Base-by-base conservation (phyloP, 2,329 filamentous ascomycete genomes). In the Cordyceps farinosa region DNA sequence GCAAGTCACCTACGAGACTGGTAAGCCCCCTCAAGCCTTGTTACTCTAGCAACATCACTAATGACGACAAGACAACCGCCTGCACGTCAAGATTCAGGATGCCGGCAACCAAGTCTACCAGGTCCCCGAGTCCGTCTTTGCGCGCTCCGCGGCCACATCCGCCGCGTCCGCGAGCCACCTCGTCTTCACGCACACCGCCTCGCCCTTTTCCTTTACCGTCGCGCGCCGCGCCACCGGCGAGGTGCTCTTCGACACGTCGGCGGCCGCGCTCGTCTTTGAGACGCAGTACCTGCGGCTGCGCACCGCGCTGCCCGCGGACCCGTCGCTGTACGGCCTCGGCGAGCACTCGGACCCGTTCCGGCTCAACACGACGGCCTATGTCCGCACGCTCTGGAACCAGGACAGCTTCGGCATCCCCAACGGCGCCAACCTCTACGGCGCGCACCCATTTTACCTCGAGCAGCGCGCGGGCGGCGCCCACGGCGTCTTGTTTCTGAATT, bases 361-460 rank as follows among this genome's bases (percentile, higher is more conserved):
- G 54, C 77, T 91, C 61, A 85, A 85, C 64, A 88, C 84, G 0
- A 86, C 82, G 34, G 82, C 88, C 72, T 66, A 66, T 50, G 77
- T 67, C 42, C 86, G 90, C 48, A 90, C 89, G 0, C 71, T 92
- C 7, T 91, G 88, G 85, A 87, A 87, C 56, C 82, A 87, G 53
- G 90, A 92, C 74, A 80, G 87, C 1, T 89, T 87, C 66, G 75
- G 76, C 6, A 78, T 87, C 69, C 82, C 83, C 7, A 83, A 87
- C 45, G 86, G 87, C 45, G 73, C 78, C 11, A 93, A 93, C 68
- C 79, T 92, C 7, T 95, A 95, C 69, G 90, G 91, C 6, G 83
- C 80, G 47, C 91, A 95, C 68, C 88, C 91, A 0, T 87, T 93
- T 70, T 95, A 94, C 71, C 78, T 93, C 3, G 91, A 94, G 57